Conservation (phyloP, 176 grass and related monocot species). For the Hordeum marinum region DNA sequence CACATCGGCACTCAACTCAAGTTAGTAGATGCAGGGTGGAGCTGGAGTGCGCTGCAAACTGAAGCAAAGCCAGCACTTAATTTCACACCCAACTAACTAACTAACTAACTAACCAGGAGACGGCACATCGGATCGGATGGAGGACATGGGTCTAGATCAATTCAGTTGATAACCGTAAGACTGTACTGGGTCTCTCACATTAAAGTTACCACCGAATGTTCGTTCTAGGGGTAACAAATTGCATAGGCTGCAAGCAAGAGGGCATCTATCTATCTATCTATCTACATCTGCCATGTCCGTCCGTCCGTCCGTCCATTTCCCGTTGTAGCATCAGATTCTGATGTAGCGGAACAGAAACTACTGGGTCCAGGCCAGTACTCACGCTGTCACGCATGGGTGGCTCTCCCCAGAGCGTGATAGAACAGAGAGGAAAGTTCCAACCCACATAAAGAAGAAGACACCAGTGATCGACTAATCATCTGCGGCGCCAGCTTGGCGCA, state of each 20-base stretch:
- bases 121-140: not conserved
- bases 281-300: not conserved
- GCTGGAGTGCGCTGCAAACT: not conserved
- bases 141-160: not conserved
- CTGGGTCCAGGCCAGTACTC: not conserved
- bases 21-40: not conserved
- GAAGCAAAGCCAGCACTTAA: conserved; percentile 24
- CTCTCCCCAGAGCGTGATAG: not conserved
- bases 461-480: not conserved
- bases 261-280: no score
- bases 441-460: not conserved
- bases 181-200: not conserved
- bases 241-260: not conserved
- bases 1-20: not conserved
- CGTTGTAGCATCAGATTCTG: not conserved
- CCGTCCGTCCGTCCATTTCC: not conserved
- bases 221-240: not conserved
- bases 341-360: not conserved
- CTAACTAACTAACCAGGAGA: not conserved
- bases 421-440: conserved; percentile 6
- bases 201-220: not conserved
- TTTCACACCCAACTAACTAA: not conserved
- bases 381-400: not conserved
- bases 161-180: not conserved
- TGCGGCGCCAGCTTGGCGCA: not conserved